A percentile compares a stretch with the other conserved stretches of the same genome.
phyloP scores from a whole-genome alignment of 306 rosid genomes.

The Fragaria nilgerrensis region DNA sequence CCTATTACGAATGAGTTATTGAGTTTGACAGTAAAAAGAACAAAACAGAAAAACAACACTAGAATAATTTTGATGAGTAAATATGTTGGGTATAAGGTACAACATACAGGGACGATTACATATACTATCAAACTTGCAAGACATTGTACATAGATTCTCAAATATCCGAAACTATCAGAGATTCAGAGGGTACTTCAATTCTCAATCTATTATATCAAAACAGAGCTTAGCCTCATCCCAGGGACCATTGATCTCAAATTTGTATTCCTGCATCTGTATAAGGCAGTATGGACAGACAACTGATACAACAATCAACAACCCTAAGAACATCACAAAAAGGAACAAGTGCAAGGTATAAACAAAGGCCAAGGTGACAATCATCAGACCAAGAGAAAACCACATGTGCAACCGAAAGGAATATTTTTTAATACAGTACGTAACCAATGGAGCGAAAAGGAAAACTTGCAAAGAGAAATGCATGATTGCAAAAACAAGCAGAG shows the following conservation, averaged over 20 bases:
- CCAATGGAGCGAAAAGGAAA: constrained; percentile 89
- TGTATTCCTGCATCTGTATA: constrained; percentile 77
- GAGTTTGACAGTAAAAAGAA: too few relatives aligned
- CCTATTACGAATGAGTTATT: too few relatives aligned
- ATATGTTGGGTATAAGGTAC: neutral
- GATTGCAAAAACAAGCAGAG: constrained; percentile 75
- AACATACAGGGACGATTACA: neutral
- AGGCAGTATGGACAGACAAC: constrained; percentile 90
- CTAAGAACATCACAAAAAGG: constrained; percentile 55
- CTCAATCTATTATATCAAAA: constrained; percentile 78
- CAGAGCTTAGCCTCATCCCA: constrained; percentile 99
- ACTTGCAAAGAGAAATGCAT: constrained; percentile 84
- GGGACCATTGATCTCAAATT: constrained; percentile 91
- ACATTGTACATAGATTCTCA: neutral
- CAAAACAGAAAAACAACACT: neutral
- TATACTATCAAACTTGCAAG: neutral
- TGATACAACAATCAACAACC: constrained; percentile 70
- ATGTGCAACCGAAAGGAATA: constrained; percentile 67
- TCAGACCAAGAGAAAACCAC: constrained; percentile 61
- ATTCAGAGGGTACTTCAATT: neutral
- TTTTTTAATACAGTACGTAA: constrained; percentile 70
- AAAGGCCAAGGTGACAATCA: constrained; percentile 51
- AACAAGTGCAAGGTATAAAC: constrained; percentile 57
- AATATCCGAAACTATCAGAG: neutral
- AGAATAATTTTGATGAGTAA: neutral